Percentiles rank a stretch among this genome's conserved stretches.
These are phyloP conservation scores for Aspergillus sp. DNA, from an alignment of 2,329 filamentous ascomycete genomes.

Conservation along the genomic window DNA sequence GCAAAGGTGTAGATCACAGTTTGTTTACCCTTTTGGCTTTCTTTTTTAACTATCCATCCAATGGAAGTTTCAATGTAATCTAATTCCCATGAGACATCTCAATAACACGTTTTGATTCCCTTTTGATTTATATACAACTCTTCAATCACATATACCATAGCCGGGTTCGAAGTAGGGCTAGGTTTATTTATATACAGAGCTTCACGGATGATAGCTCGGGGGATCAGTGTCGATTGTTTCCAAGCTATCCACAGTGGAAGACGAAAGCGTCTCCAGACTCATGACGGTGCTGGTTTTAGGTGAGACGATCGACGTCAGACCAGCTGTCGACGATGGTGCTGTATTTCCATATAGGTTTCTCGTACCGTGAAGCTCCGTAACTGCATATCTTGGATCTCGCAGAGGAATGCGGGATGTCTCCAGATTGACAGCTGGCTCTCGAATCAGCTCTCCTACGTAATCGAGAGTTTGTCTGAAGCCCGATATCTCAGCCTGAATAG, in stretches of 20 bases:
- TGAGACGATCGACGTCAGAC: conserved; percentile 21
- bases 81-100: not conserved
- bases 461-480: conserved; percentile 49
- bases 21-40: not conserved
- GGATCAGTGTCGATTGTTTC: conserved; percentile 13
- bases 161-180: too few relatives aligned
- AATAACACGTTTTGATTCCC: too few relatives aligned
- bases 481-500: conserved; percentile 47
- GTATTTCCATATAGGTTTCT: conserved; percentile 5
- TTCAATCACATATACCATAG: too few relatives aligned
- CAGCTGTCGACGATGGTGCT: conserved; percentile 16
- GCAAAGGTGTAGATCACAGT: conserved; percentile 21
- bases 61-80: conserved; percentile 3
- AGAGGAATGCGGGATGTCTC: conserved; percentile 2
- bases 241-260: conserved; percentile 22
- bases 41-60: conserved; percentile 1
- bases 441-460: conserved; percentile 47
- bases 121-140: too few relatives aligned
- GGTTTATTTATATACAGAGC: too few relatives aligned
- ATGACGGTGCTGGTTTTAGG: conserved; percentile 22
- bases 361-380: conserved; percentile 5
- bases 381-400: conserved; percentile 6
- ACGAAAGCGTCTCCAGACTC: conserved; percentile 22
- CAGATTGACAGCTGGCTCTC: conserved; percentile 28
- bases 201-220: conserved; percentile 14